A percentile compares a stretch with the other conserved stretches of the same genome.
phyloP scores from a whole-genome alignment of 805 yeast genomes.

The Candida glaebosa region DNA sequence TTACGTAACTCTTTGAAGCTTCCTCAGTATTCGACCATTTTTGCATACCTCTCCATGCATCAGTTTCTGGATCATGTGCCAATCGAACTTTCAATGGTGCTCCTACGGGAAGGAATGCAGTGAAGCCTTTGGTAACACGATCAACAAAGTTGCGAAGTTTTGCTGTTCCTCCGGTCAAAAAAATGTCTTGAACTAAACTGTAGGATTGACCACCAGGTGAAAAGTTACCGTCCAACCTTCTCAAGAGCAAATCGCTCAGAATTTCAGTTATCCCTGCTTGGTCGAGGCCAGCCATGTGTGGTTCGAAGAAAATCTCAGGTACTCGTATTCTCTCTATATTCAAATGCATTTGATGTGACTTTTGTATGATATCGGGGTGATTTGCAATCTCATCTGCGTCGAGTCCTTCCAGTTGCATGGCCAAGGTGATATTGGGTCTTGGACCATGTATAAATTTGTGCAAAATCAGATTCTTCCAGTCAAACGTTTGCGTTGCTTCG shows the following conservation, averaged over 20 bases:
- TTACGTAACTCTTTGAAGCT: constrained; percentile 47
- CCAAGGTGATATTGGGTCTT: constrained; percentile 65
- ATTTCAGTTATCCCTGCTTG: constrained; percentile 92
- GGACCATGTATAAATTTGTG: constrained; percentile 92
- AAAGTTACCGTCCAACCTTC: constrained; percentile 57
- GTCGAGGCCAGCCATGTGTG: constrained; percentile 90
- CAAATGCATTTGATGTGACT: constrained; percentile 85
- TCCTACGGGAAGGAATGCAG: constrained; percentile 65
- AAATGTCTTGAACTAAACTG: constrained; percentile 58
- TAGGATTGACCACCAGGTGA: constrained; percentile 51
- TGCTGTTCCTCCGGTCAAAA: constrained; percentile 85
- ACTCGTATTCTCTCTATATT: constrained; percentile 89
- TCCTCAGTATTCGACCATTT: constrained; percentile 59
- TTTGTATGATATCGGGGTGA: constrained; percentile 67
- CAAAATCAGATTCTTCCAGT: constrained; percentile 76
- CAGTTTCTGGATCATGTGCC: constrained; percentile 68
- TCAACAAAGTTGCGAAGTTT: constrained; percentile 59
- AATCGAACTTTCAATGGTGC: constrained; percentile 55
- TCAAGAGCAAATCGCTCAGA: constrained; percentile 59
- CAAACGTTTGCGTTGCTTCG: constrained; percentile 64
- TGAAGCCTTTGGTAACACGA: constrained; percentile 69
- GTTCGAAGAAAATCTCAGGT: constrained; percentile 91
- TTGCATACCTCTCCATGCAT: constrained; percentile 95
- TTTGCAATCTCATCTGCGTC: constrained; percentile 41
- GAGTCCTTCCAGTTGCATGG: constrained; percentile 40